phyloP scores from a whole-genome alignment of 139 green algal genomes.

The Spirogloea muscicola region DNA sequence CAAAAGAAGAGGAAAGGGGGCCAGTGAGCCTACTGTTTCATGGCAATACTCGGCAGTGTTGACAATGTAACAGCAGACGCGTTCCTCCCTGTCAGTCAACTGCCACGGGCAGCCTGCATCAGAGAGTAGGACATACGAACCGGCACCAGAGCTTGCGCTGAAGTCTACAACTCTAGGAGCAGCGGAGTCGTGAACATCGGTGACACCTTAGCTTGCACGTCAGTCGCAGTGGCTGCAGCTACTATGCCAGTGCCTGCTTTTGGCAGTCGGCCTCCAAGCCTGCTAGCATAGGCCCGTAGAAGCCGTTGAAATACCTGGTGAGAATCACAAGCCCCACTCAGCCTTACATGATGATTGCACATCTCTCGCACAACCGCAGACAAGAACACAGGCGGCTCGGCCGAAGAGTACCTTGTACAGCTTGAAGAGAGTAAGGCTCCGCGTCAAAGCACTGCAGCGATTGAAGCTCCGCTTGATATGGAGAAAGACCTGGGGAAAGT shows the following conservation, averaged over 20 bases:
- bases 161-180: too few relatives aligned
- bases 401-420: slow-evolving; percentile 64
- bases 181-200: too few relatives aligned
- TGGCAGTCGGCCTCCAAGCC: slow-evolving; percentile 71
- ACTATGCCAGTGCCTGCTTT: slow-evolving; percentile 63
- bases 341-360: too few relatives aligned
- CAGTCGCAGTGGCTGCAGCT: too few relatives aligned
- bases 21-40: slow-evolving; percentile 61
- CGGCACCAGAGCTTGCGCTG: too few relatives aligned
- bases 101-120: too few relatives aligned
- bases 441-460: slow-evolving; percentile 68
- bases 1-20: too few relatives aligned
- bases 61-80: slow-evolving; percentile 77
- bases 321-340: slow-evolving; percentile 2
- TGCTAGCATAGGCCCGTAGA: slow-evolving; percentile 67
- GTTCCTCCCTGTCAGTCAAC: slow-evolving; percentile 49
- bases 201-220: too few relatives aligned
- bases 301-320: slow-evolving; percentile 43
- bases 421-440: slow-evolving; percentile 68
- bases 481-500: slow-evolving; percentile 75
- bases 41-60: slow-evolving; percentile 90
- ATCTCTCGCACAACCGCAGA: too few relatives aligned
- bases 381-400: too few relatives aligned
- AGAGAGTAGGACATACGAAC: too few relatives aligned
- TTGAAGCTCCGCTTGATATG: slow-evolving; percentile 76